Evolutionary conservation across 2,329 filamentous ascomycete genomes (phyloP), one percentile per base, ranked within the genome.

Genomic region (Madurella mycetomatis): DNA sequence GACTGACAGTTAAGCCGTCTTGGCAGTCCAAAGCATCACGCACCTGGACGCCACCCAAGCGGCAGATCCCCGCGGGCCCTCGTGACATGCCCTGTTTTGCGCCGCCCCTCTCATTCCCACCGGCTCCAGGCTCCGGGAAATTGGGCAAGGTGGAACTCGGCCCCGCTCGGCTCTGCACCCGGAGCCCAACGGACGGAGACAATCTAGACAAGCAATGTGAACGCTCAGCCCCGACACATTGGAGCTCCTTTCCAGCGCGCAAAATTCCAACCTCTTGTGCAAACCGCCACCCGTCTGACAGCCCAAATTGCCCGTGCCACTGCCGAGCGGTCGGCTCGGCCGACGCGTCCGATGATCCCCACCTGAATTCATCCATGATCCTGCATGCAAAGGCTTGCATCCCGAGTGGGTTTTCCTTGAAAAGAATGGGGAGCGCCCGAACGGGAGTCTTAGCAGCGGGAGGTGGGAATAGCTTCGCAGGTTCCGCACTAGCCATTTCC

Each of bases 401-500:
- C 25, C 25, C 25, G 25, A 25, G 25, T 25, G 25, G 25, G 7
- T 25, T 25, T 25, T 25, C 25, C 25, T 7, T 25, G 7, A 25
- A 25, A 25, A 25, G 7, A 7, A 25, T 4, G 25, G 25, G 25
- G 25, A 7, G 25, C 25, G 25, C 39, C 44, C 34, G 31, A 15
- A 42, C 40, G 48, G 13, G 19, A n/a, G 42, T 40, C 51, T 56
- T 48, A 41, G 55, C 52, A 41, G 39, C 51, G 43, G 48, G 47
- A 53, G 30, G 52, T 59, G 57, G 57, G 59, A 61, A 60, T 58
- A 60, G 61, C 56, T 57, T 58, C 59, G 54, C 55, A 49, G 47
- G 43, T 51, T 46, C 50, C 40, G 19, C 55, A 41, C 41, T 40
- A 25, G 7, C 7, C 25, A 25, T 25, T 25, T 25, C 25, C 25